Base-by-base conservation (phyloP, 495 filamentous ascomycete genomes). In the Ascodesmis nigricans region DNA sequence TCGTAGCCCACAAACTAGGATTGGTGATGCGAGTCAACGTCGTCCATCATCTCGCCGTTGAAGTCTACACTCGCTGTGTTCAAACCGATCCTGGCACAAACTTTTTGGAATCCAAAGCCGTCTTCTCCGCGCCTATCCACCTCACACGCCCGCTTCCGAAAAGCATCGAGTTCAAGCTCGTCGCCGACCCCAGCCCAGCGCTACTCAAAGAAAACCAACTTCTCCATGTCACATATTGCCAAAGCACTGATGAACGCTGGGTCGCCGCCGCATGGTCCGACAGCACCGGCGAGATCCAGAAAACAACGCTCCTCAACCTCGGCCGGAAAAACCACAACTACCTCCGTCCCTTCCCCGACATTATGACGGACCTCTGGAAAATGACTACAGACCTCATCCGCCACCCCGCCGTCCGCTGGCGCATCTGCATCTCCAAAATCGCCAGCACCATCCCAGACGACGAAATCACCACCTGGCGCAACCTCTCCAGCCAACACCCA, bases 181-280 rank as follows among this genome's bases (percentile, higher is more conserved):
- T 58, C 8, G 47, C 66, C 3, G 67, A 61, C 13, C 72, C 75
- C 0, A 71, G 72, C 0, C 64, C 71, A 2, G 75, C 78, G 17
- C 61, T 87, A 0, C 54, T 93, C n/a, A 70, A 75, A 31, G 80
- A 91, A 46, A 79, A 82, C 21, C 71, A 67, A 8, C 73, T 73
- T 40, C 66, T 99, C 7, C 90, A 99, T 51, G 56, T 95, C 29
- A 82, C 78, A 5, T 91, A 84, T 49, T 74, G 75, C 0, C 69
- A 72, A 40, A 84, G 78, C 49, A 57, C 72, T 19, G 79, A 87
- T 48, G 71, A 77, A 29, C 66, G 76, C 11, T 99, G 90, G 90
- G 53, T 93, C 29, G 74, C 74, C 0, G 81, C 71, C 3, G 76
- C 77, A n/a, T 99, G 90, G 90, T 78, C 76, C 1, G 82, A 95